phyloP scores from a whole-genome alignment of 169 alveolate species.

The Eimeria maxima region DNA sequence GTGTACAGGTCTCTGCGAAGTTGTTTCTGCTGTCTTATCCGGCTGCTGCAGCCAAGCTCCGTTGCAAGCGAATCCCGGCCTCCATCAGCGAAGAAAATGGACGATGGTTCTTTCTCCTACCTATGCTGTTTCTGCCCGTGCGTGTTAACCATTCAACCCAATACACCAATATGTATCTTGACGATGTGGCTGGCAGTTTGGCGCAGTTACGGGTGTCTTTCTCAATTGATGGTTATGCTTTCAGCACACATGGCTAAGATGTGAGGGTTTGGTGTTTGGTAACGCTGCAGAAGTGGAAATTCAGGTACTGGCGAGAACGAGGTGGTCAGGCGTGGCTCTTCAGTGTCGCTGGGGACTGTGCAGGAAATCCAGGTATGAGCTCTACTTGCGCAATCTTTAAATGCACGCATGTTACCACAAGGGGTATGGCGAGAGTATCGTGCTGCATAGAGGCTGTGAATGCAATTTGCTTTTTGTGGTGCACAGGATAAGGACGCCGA shows the following conservation, averaged over 20 bases:
- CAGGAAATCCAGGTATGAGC: constrained; percentile 77
- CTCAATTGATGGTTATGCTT: background rate
- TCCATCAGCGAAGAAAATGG: background rate
- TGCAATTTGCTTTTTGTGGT: background rate
- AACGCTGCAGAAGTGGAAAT: constrained; percentile 18
- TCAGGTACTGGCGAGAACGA: constrained; percentile 11
- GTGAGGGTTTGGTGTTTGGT: background rate
- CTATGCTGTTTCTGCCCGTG: constrained; percentile 72
- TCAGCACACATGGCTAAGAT: background rate
- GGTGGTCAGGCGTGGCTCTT: constrained; percentile 70
- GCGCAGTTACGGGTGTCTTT: background rate
- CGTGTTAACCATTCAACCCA: background rate
- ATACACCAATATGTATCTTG: background rate
- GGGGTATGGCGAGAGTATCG: background rate
- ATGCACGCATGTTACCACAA: background rate
- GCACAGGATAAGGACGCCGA: constrained; percentile 80
- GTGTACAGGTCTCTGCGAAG: background rate
- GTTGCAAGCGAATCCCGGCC: constrained; percentile 55
- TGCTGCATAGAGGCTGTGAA: background rate
- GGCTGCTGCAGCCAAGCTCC: constrained; percentile 53
- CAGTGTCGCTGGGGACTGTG: constrained; percentile 75
- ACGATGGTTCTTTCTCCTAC: constrained; percentile 23
- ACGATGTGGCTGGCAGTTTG: background rate
- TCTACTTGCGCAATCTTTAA: background rate
- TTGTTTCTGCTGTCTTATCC: background rate